Evolutionary conservation across 2,329 filamentous ascomycete genomes (phyloP), one percentile per base, ranked within the genome.

Genomic region (Didymellaceae sp.): DNA sequence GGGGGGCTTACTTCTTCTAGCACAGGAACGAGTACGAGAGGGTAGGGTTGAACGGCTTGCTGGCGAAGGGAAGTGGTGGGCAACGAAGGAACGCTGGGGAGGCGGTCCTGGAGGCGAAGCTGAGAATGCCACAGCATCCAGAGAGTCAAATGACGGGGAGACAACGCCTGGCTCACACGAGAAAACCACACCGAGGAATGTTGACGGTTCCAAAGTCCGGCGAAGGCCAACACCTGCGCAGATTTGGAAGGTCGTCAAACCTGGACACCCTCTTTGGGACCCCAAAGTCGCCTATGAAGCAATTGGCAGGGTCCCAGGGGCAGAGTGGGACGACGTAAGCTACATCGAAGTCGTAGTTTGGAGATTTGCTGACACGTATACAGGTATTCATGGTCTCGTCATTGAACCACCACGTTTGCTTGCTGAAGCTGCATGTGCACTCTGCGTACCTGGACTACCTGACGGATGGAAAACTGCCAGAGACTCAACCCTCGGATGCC

Each of bases 321-420:
- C 68, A 33, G 73, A 74, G 7, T 81, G 75, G 70, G 81, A 84
- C 56, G 79, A 85, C 73, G 83, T 85, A 74, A 61, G 79, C 39
- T 31, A 26, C 10, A 38, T 39, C 46, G 18, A 9, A 25, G 13
- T 22, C 24, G n/a, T 10, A 8, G n/a, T n/a, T 22, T 26, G 11
- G 20, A 25, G 14, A 18, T 4, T 38, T 34, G 38, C 44, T 53
- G 22, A 53, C 34, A 39, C 20, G 39, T 33, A 4, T 16, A 21
- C 60, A 86, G 82, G 77, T 86, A 42, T 86, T 82, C 68, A 79
- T 86, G 76, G 62, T 86, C 38, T 86, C 83, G 10, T 82, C 82
- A 18, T 74, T 86, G 55, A 86, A 86, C 65, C 83, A 85, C 68
- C 84, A 87, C 58, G 75, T 86, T 54, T 78, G 80, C 47, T 78